These are phyloP conservation scores for Bacterosira constricta DNA, from an alignment of 108 stramenopile genomes.

Conservation along the genomic window DNA sequence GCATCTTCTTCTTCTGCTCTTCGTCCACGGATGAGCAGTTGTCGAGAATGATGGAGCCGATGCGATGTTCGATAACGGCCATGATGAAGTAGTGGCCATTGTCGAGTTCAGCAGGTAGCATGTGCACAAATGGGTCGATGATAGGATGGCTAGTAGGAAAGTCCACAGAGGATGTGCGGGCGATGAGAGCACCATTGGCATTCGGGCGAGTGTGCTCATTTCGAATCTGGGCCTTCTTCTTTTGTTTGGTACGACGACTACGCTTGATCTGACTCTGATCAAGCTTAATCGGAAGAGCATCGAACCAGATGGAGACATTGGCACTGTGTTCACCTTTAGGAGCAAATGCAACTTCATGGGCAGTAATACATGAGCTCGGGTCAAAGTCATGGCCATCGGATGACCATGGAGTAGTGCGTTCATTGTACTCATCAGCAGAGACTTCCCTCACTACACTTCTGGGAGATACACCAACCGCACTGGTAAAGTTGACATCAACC, in stretches of 20 bases:
- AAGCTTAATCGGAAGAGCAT: constrained; percentile 20
- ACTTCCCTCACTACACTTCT: constrained; percentile 25
- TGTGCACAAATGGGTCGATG: constrained; percentile 38
- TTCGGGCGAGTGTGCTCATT: constrained; percentile 30
- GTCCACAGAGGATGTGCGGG: constrained; percentile 32
- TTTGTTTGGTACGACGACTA: constrained; percentile 33
- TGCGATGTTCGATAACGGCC: constrained; percentile 2
- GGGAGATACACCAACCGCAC: neutral
- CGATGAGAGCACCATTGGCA: constrained; percentile 39
- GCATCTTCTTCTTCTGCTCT: neutral
- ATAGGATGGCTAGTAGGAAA: constrained; percentile 23
- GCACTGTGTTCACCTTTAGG: constrained; percentile 34
- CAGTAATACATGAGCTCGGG: constrained; percentile 19
- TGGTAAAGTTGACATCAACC: neutral
- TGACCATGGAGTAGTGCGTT: constrained; percentile 24
- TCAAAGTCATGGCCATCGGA: neutral
- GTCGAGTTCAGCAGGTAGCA: constrained; percentile 40
- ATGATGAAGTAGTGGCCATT: neutral
- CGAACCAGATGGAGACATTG: constrained; percentile 42
- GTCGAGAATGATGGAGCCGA: neutral
- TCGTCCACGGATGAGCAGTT: neutral
- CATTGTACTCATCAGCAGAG: constrained; percentile 18
- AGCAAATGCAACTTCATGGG: constrained; percentile 28
- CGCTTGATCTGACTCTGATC: constrained; percentile 49
- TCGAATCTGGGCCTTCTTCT: constrained; percentile 38